These are phyloP conservation scores for Datisca glomerata DNA, from an alignment of 306 rosid genomes.

Conservation along the genomic window DNA sequence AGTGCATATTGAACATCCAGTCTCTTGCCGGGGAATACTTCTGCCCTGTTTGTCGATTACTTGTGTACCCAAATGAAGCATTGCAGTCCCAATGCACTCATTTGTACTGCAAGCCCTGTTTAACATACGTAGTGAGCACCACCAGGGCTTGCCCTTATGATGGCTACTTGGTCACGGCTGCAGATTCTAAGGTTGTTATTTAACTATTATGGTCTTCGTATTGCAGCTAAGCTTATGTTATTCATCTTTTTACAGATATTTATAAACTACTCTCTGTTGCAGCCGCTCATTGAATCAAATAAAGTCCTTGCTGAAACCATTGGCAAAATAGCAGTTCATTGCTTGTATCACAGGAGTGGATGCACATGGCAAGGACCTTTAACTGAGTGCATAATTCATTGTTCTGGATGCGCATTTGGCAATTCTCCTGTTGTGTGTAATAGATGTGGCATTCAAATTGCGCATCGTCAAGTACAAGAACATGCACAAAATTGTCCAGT, in stretches of 20 bases:
- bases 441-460: slow-evolving; percentile 79
- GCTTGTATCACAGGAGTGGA: slow-evolving; percentile 86
- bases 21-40: slow-evolving; percentile 96
- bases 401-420: slow-evolving; percentile 85
- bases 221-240: too few relatives aligned
- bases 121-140: slow-evolving; percentile 66
- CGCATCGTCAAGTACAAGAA: slow-evolving; percentile 93
- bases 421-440: slow-evolving; percentile 92
- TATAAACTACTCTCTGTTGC: slow-evolving; percentile 27
- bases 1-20: slow-evolving; percentile 90
- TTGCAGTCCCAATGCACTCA: slow-evolving; percentile 94
- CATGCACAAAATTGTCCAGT: slow-evolving; percentile 87
- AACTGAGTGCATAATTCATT: slow-evolving; percentile 72
- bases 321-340: slow-evolving; percentile 88
- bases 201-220: too few relatives aligned
- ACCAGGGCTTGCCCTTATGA: slow-evolving; percentile 94
- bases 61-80: slow-evolving; percentile 87
- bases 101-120: slow-evolving; percentile 89
- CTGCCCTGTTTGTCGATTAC: slow-evolving; percentile 93
- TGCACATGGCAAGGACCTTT: slow-evolving; percentile 93
- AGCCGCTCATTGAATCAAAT: slow-evolving; percentile 75
- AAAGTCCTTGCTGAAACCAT: slow-evolving; percentile 79
- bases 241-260: not conserved
- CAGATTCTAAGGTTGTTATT: slow-evolving; percentile 76
- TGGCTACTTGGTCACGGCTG: slow-evolving; percentile 88